Conservation (phyloP, 139 green algal species). For the Coelastrella sp. region DNA sequence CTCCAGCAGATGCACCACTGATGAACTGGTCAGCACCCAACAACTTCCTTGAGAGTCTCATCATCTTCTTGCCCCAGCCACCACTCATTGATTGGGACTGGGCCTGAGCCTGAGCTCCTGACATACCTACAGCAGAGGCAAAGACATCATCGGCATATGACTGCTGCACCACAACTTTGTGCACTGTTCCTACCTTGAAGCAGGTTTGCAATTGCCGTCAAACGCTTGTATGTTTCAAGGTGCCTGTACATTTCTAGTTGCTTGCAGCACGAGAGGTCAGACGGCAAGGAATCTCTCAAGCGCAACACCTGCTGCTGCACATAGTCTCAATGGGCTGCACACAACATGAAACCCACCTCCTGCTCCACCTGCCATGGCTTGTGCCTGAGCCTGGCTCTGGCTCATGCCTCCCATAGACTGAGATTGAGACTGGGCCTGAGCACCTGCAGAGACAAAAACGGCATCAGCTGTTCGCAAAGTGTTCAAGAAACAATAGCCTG, state of each 20-base stretch:
- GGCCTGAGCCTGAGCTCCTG: conserved; percentile 5
- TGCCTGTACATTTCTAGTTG: no score
- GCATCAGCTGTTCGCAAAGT: not conserved
- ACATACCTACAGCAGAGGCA: not conserved
- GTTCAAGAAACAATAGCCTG: no score
- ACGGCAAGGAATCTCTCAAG: no score
- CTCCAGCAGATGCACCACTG: not conserved
- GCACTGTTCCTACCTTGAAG: not conserved
- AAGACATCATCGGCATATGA: not conserved
- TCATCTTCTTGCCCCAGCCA: not conserved
- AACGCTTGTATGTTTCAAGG: no score
- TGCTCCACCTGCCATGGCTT: not conserved
- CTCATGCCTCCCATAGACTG: conserved; percentile 33
- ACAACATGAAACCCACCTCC: not conserved
- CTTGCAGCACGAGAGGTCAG: no score
- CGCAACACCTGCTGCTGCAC: not conserved
- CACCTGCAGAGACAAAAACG: not conserved
- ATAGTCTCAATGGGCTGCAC: not conserved
- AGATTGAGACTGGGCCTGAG: not conserved
- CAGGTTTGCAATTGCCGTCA: no score
- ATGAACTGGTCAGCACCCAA: not conserved
- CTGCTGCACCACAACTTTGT: not conserved
- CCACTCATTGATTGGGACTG: conserved; percentile 20
- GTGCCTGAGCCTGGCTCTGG: conserved; percentile 24
- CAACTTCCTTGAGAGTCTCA: not conserved